Evolutionary conservation across 441 rosid species (phyloP).

Genomic region (Raphanus hybrid): DNA sequence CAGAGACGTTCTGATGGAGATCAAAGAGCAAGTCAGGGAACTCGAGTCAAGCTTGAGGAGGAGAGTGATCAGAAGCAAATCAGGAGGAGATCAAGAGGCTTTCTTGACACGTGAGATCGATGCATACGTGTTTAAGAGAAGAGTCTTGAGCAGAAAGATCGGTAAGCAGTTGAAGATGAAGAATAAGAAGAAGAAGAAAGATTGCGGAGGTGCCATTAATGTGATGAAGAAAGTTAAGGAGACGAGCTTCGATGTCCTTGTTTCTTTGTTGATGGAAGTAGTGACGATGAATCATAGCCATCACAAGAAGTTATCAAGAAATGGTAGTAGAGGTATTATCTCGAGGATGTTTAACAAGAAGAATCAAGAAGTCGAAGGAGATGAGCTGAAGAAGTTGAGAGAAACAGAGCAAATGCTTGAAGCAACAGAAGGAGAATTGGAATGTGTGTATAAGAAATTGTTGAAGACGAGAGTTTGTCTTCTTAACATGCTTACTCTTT

Average conservation of each 20-base stretch:
- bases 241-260: conserved; percentile 40
- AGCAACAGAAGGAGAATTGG: conserved; percentile 51
- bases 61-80: conserved; percentile 30
- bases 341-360: conserved; percentile 43
- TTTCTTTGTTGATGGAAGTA: conserved; percentile 35
- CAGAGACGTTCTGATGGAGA: conserved; percentile 48
- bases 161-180: conserved; percentile 19
- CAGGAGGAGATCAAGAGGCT: conserved; percentile 25
- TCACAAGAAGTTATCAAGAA: not conserved
- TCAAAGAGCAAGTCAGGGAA: conserved; percentile 41
- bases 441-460: conserved; percentile 47
- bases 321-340: conserved; percentile 36
- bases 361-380: conserved; percentile 40
- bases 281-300: conserved; percentile 1
- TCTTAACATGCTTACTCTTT: conserved; percentile 50
- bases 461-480: conserved; percentile 56
- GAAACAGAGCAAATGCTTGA: conserved; percentile 43
- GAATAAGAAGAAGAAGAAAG: conserved; percentile 7
- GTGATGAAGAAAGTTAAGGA: conserved; percentile 50
- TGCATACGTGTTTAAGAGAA: conserved; percentile 43
- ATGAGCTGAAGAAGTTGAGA: conserved; percentile 42
- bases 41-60: conserved; percentile 50
- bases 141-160: conserved; percentile 43
- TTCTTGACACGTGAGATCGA: conserved; percentile 38
- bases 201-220: conserved; percentile 14